Evolutionary conservation across 176 grass and related monocot genomes (phyloP), one percentile per base, ranked within the genome.

Genomic region (Lolium perenne): DNA sequence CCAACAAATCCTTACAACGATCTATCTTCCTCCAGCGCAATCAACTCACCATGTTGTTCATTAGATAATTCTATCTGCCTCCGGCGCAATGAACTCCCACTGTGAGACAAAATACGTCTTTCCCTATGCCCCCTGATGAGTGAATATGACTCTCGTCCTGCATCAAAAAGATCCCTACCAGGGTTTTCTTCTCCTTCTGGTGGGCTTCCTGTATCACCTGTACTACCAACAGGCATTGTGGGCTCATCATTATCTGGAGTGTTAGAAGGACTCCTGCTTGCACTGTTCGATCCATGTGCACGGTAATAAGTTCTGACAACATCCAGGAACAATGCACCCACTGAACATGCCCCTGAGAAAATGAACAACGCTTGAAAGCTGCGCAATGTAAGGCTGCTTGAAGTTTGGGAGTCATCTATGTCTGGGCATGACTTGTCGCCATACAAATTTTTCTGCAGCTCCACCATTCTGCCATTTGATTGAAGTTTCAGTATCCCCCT

Each of bases 351-450:
- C 53, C 90, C 93, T 1, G 84, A 90, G 51, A 94, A 88, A 10
- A 87, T 38, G 83, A 94, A 91, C 55, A 94, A 41, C 17, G 89
- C 92, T 78, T 85, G 82, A 68, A 94, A 94, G 76, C 89, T 94
- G 41, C 59, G 87, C 38, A 89, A 67, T 17, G 86, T 86, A 62
- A 94, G 89, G 35, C 75, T 91, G 26, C 89, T 89, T 45, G 92
- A 91, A 74, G 80, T 89, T 86, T 85, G 77, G 3, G 83, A 81
- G 56, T 85, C 62, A 41, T 69, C 48, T 72, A 89, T 86, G 22
- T 91, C 75, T 1, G 80, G 56, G 41, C 86, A 94, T 15, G 38
- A 60, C 66, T 10, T 56, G 69, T 84, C 57, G 1, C 14, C 10
- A 17, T 91, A 89, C 54, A 94, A 67, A 0, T 40, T 2, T 46